These are phyloP conservation scores for Lecanicillium sp. DNA, from an alignment of 2,329 filamentous ascomycete species.

Conservation along the genomic window DNA sequence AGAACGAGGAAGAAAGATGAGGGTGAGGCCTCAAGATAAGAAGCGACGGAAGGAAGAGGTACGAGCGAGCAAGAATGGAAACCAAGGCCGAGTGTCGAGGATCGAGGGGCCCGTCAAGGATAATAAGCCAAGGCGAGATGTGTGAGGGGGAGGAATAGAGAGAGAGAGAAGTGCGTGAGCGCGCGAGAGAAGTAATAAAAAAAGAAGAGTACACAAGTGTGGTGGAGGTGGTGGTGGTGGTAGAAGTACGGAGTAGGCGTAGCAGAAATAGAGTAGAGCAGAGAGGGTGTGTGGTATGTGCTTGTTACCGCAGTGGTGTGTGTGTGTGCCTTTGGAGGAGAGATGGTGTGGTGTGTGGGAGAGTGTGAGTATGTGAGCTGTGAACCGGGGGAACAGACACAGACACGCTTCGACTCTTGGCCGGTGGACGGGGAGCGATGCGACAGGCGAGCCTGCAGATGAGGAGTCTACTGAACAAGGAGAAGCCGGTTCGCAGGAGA, in stretches of 20 bases:
- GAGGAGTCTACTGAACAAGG: background rate
- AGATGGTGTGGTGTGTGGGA: background rate
- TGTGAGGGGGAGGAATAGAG: slow-evolving; percentile 12
- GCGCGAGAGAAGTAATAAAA: slow-evolving; percentile 12
- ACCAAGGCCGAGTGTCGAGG: slow-evolving; percentile 8
- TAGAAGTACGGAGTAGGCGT: too few species aligned
- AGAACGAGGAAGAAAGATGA: background rate
- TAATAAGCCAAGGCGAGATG: slow-evolving; percentile 2
- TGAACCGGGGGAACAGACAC: slow-evolving; percentile 5
- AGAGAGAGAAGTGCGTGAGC: slow-evolving; percentile 14
- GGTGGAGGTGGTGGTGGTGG: background rate
- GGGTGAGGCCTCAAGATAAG: background rate
- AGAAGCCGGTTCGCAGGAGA: too few species aligned
- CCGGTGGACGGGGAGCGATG: background rate
- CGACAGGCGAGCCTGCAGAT: slow-evolving; percentile 5
- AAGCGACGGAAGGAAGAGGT: slow-evolving; percentile 16
- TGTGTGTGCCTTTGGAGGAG: background rate
- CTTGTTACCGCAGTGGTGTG: background rate
- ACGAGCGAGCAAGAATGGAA: slow-evolving; percentile 14
- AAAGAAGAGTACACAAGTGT: slow-evolving; percentile 11
- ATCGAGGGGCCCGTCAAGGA: slow-evolving; percentile 3
- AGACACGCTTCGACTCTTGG: too few species aligned
- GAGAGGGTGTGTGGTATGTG: background rate
- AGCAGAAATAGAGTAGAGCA: background rate
- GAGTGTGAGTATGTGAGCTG: background rate